Evolutionary conservation across 176 grass and related monocot genomes (phyloP), one percentile per base, ranked within the genome.

Genomic region (Metroxylon sagu): DNA sequence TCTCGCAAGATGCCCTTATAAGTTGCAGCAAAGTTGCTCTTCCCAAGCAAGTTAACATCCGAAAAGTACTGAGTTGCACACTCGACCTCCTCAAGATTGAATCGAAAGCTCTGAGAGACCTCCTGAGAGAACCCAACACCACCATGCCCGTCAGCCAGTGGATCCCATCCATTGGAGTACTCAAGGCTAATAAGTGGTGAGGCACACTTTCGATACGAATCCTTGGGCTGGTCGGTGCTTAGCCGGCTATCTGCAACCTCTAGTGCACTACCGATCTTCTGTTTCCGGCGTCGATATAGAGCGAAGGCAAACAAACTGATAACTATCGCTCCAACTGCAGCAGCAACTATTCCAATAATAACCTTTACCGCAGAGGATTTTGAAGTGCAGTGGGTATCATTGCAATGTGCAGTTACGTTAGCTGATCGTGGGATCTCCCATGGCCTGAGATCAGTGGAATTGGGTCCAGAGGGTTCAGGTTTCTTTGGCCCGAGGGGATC

Each of bases 31-130:
- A 91, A 98, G 15, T 76, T 77, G 15, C 93, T 92, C 63, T 92
- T 98, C 6, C 93, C 87, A 2, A 98, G 79, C 73, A 98, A 74
- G 71, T 98, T 98, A 35, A 83, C 66, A 69, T 98, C 93, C 0
- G 87, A 98, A 25, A 98, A 98, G 67, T 98, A 98, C 26, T 98
- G 93, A 18, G 93, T 98, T 5, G 87, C 93, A 17, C 79, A 98
- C 54, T 98, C 93, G 0, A 98, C 87, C 82, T 98, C 93, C 53
- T 98, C 93, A 17, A 98, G 77, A 60, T 98, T 98, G 77, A 92
- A 98, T 58, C 81, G 71, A 14, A 91, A 87, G 64, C 81, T 92
- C 52, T 92, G 80, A 5, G 81, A 77, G 0, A 92, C 71, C 62
- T 98, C 81, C 10, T 83, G 60, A 0, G 79, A 92, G 56, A 81